Base-by-base conservation (phyloP, 768 basidiomycete genomes). In the Serendipita vermifera region DNA sequence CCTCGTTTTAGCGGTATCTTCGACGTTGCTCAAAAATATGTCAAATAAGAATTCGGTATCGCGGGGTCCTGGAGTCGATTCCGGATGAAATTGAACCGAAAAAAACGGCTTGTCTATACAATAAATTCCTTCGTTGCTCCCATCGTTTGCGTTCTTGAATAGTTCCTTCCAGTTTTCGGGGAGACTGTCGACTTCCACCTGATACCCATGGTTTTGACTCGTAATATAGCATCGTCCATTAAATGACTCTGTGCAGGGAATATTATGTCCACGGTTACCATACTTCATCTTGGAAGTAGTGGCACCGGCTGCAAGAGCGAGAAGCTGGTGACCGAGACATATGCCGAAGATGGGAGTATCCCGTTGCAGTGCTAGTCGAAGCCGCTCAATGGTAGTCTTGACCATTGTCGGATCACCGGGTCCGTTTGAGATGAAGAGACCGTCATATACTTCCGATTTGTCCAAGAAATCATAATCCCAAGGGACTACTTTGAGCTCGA, bases 41-140 rank as follows among this genome's bases (percentile, higher is more conserved):
- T 98, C 93, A 68, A 99, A 99, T 59, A 99, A 76, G 73, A 98
- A 99, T 69, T 98, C 96, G 54, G 96, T 99, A 66, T 99, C 96
- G 56, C 92, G 81, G 20, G 96, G 96, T 24, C 96, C 96, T 9
- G 92, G 93, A 2, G 87, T 89, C 29, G 88, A 90, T 69, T 99
- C 96, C 22, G 96, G 96, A 68, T 99, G 96, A 77, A 99, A 99
- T 67, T 99, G 96, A 17, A 98, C 94, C 20, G 94, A 98, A 71
- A 99, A 98, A 76, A 88, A 96, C 0, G 96, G 94, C 61, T 88
- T 88, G 67, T 82, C 78, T 59, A 85, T 81, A 70, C 80, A 93
- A 71, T 90, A 94, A 60, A 99, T 92, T 58, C 96, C 96, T 69
- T 99, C 96, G 67, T 99, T 99, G 67, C 89, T 92, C 46, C 81